A percentile compares a stretch with the other conserved stretches of the same genome.
phyloP scores from a whole-genome alignment of 345 rosid species.

The thale cress (Arabidopsis thaliana) region DNA sequence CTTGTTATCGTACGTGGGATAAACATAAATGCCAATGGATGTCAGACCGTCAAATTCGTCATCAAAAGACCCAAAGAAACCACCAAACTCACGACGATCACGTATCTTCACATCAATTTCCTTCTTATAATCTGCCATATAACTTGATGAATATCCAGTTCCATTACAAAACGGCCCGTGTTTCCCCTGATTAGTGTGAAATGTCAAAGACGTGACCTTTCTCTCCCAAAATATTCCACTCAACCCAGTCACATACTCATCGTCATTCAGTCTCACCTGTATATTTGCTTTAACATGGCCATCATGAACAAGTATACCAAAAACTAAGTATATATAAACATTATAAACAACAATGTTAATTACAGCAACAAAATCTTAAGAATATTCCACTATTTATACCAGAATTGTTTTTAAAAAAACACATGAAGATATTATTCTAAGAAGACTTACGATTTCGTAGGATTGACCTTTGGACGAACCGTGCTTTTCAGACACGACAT shows the following conservation, averaged over 20 bases:
- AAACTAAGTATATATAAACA: no score
- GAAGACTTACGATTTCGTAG: neutral
- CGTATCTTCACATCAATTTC: neutral
- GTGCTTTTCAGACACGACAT: neutral
- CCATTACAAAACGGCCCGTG: constrained; percentile 14
- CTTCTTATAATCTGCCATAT: no score
- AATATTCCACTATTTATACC: no score
- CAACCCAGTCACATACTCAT: constrained; percentile 28
- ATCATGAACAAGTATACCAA: no score
- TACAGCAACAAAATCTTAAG: no score
- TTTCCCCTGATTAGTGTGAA: constrained; percentile 16
- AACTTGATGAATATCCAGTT: neutral
- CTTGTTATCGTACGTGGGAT: neutral
- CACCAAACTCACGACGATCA: constrained; percentile 24
- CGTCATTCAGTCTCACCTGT: neutral
- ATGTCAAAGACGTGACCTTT: neutral
- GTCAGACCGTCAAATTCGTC: neutral
- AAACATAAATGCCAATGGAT: constrained; percentile 9
- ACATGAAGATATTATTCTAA: no score
- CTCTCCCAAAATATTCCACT: neutral
- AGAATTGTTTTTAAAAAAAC: no score
- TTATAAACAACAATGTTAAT: no score
- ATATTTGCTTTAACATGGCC: no score
- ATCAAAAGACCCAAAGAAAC: constrained; percentile 25
- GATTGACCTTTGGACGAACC: neutral